Base-by-base conservation (phyloP, 768 basidiomycete genomes). In the Leccinum variicolor region DNA sequence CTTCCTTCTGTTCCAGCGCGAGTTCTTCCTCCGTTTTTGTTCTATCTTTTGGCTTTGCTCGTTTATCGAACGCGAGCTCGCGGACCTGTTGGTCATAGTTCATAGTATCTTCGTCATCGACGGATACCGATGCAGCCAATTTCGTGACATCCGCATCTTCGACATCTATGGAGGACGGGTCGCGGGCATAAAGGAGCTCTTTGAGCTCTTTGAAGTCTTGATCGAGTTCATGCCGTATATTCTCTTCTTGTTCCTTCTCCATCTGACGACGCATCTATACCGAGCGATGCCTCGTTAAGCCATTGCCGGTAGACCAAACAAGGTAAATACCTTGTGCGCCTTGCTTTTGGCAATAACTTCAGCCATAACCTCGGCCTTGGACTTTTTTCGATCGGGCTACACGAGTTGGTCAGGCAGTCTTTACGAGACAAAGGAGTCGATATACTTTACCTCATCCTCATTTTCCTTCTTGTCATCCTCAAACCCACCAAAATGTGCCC, bases 341-440 rank as follows among this genome's bases (percentile, higher is more conserved):
- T 99, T 99, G 74, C 93, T 95, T 75, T 98, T 99, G 1, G 93
- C 90, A 47, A 99, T 92, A 33, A 99, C 90, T 71, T 99, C 97
- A 0, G 90, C 84, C 97, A 99, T 98, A 59, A 98, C 92, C 67
- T 99, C 95, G 2, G 91, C 88, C 73, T 96, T 97, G 4, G 87
- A 84, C 75, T 92, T 96, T 74, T 96, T 97, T 58, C 86, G 79
- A 48, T 83, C 83, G 8, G 89, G 89, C 91, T 94, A 65, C 50
- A 43, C 48, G 58, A 14, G 53, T 49, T 52, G 55, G 36, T 55
- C 33, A 34, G 50, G n/a, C 10, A 33, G 48, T 39, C 21, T 29
- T 33, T n/a, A 50, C 41, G 3, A 50, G 17, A 4, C 1, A 48
- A 54, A n/a, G 45, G 50, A 31, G 2, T 21, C 13, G 2, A 7